These are phyloP conservation scores for Aspergillus baeticus DNA, from an alignment of 495 filamentous ascomycete species.

Conservation along the genomic window DNA sequence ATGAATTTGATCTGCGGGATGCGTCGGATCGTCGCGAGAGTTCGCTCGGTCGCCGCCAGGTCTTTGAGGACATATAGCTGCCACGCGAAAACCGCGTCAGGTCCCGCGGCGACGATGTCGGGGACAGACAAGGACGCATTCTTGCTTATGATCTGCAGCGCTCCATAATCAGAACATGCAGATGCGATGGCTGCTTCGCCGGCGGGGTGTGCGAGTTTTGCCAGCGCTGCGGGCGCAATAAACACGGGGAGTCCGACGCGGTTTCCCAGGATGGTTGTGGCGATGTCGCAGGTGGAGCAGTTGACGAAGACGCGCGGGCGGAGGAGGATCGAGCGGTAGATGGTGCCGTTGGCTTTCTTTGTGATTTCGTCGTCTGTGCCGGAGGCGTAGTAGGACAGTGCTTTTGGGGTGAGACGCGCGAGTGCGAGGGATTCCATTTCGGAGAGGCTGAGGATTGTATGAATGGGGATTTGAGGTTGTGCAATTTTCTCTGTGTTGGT, in stretches of 20 bases:
- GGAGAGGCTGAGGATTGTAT: slow-evolving; percentile 74
- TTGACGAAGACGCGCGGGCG: slow-evolving; percentile 87
- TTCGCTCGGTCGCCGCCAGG: slow-evolving; percentile 74
- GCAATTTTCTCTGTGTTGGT: too few species aligned
- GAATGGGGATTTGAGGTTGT: slow-evolving; percentile 54
- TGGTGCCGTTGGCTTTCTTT: slow-evolving; percentile 73
- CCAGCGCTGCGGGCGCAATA: slow-evolving; percentile 85
- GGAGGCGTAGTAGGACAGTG: slow-evolving; percentile 93
- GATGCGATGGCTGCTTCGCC: slow-evolving; percentile 84
- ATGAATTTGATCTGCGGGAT: slow-evolving; percentile 74
- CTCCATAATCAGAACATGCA: slow-evolving; percentile 71
- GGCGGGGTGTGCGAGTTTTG: slow-evolving; percentile 79
- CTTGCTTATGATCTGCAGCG: slow-evolving; percentile 81
- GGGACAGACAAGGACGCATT: slow-evolving; percentile 89
- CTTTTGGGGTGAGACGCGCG: slow-evolving; percentile 71
- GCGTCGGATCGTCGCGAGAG: slow-evolving; percentile 72
- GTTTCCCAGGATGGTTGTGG: slow-evolving; percentile 68
- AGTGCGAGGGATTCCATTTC: slow-evolving; percentile 71
- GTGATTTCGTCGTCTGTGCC: slow-evolving; percentile 77
- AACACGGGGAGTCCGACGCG: slow-evolving; percentile 72
- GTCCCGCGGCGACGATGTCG: slow-evolving; percentile 64
- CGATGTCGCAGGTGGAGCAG: slow-evolving; percentile 64
- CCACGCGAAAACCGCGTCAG: slow-evolving; percentile 82
- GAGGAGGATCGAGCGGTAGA: slow-evolving; percentile 76
- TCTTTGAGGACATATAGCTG: slow-evolving; percentile 88